Base-by-base conservation (phyloP, 371 early-diverging fungal genomes). In the Cokeromyces recurvatus region DNA sequence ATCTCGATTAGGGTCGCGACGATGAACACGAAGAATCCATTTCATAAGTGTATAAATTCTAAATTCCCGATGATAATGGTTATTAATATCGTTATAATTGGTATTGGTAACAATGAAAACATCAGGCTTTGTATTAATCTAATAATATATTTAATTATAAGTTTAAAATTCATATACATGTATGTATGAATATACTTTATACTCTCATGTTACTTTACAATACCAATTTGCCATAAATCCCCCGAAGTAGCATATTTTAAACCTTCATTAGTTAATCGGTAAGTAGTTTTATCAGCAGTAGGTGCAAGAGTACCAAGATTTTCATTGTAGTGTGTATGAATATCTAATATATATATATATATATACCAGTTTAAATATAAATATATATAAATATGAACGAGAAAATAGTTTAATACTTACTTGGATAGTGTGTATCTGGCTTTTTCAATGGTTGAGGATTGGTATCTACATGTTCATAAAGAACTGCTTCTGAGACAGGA, bases 1-100 rank as follows among this genome's bases (percentile, higher is more conserved):
- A 6, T 46, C 52, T 37, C 68, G 55, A 1, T 55, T 34, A 8
- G 62, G 45, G 38, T 72, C 73, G 9, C 68, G 66, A 41, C 73
- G 64, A 37, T 72, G 57, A 4, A 68, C 73, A 41, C 73, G 66
- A 3, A 72, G 48, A 32, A 72, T 64, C 73, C 73, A 72, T 52
- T 72, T 72, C 73, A 72, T 72, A 10, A 72, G 38, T 12, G 57
- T 54, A 47, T 72, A 72, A 35, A 72, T 72, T 32, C 66, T 54
- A 23, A 55, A 57, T 49, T 72, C 73, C 45, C 73, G 69, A 9
- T 55, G 46, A 43, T 68, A 72, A 43, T 72, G 73, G 23, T 63
- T 55, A 20, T 51, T 51, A 9, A 72, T 48, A 32, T 53, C 56
- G 15, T n/a, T 12, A 27, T 64, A 48, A 35, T 62, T 59, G 14